Evolutionary conservation across 352 stramenopile species (phyloP).

Genomic region (Globisporangium middletonii): DNA sequence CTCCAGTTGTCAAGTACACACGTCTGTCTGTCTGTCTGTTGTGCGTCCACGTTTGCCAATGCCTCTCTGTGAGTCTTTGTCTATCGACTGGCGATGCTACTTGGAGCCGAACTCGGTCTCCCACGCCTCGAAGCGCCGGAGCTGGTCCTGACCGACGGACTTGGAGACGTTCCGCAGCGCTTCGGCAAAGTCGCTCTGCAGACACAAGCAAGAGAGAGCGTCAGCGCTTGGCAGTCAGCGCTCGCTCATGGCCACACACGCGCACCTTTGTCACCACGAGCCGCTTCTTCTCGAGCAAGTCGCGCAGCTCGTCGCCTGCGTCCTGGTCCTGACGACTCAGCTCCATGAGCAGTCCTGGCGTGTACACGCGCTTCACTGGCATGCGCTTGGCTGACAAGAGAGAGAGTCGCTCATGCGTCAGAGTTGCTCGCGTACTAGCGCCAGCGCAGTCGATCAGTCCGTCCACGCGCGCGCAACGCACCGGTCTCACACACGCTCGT

Average conservation of each 20-base stretch:
- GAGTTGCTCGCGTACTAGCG: too few species aligned
- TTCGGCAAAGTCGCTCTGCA: slow-evolving; percentile 20
- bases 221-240: background rate
- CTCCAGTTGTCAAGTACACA: background rate
- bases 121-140: slow-evolving; percentile 35
- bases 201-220: slow-evolving; percentile 2
- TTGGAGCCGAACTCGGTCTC: slow-evolving; percentile 45
- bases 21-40: background rate
- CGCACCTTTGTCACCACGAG: slow-evolving; percentile 61
- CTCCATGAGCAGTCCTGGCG: slow-evolving; percentile 21
- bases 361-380: slow-evolving; percentile 17
- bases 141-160: slow-evolving; percentile 42
- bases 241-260: background rate
- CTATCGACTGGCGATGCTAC: background rate
- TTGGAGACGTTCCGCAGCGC: slow-evolving; percentile 45
- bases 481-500: slow-evolving; percentile 30
- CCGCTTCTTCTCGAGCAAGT: slow-evolving; percentile 41
- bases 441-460: too few species aligned
- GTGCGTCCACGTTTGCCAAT: background rate
- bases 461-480: slow-evolving; percentile 23
- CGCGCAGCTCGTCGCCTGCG: slow-evolving; percentile 22
- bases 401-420: background rate
- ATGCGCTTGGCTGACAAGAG: slow-evolving; percentile 13
- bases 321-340: slow-evolving; percentile 45
- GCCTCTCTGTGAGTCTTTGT: background rate